Evolutionary conservation across 2,329 filamentous ascomycete genomes (phyloP), one percentile per base, ranked within the genome.

Genomic region (Microsporum audouinii): DNA sequence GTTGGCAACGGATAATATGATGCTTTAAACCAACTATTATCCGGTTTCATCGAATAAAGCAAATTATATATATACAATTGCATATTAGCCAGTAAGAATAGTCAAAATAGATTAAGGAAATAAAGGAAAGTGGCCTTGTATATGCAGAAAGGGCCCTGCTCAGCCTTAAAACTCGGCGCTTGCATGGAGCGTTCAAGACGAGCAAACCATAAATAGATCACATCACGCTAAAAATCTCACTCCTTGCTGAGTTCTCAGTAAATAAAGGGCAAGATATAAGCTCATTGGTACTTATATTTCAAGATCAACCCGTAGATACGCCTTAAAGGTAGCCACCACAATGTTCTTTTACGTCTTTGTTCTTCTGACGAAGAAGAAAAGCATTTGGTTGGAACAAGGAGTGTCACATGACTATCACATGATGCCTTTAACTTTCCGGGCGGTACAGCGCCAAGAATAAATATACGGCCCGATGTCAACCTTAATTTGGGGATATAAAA

Each of bases 151-250:
- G 31, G 23, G 14, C 0, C 29, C 10, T 36, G 51, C 51, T 55
- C 51, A 55, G 51, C 51, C 51, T 55, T 36, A 36, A 1, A 55
- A n/a, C 27, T n/a, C 14, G 27, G 33, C 31, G 23, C 33, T 31
- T 55, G 51, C 51, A 55, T 8, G 4, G 17, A 36, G 31, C 51
- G 1, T 34, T 34, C 2, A 2, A 55, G 51, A 10, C 3, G 51
- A 55, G 31, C n/a, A n/a, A 55, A 34, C 51, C 51, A 55, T 55
- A 55, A 55, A 55, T 55, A 55, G 51, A 55, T 55, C 31, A 55
- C 29, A 55, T 14, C 31, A 36, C 14, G 12, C 8, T 55, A 23
- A 23, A 23, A 23, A 23, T 23, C 17, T 23, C 17, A 1, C 17
- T 23, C 17, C 17, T 23, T 1, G 17, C 17, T 23, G 17, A 23